Conservation (phyloP, 2,329 filamentous ascomycete genomes). For the Rutstroemia sp. region DNA sequence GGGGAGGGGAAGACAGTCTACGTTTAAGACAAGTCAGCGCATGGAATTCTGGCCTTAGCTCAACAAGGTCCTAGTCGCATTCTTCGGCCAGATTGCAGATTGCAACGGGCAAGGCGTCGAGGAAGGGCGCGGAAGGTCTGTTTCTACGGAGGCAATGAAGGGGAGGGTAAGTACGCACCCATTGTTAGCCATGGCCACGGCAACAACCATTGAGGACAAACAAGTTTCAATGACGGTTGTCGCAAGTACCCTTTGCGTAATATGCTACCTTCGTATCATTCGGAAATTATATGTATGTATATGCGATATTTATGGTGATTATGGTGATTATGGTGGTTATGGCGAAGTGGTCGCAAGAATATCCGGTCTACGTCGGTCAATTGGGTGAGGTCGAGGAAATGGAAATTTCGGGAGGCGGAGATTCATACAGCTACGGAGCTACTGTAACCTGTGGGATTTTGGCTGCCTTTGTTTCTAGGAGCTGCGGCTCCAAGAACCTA, state of each 20-base stretch:
- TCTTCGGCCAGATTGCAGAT: background rate
- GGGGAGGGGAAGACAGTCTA: background rate
- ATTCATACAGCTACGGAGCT: background rate
- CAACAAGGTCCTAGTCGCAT: background rate
- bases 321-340: background rate
- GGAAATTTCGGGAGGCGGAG: background rate
- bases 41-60: background rate
- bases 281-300: background rate
- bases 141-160: background rate
- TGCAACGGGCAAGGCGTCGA: no score
- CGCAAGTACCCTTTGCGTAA: conserved; percentile 5
- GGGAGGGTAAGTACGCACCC: conserved; percentile 21
- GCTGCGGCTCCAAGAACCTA: background rate
- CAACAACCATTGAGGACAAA: conserved; percentile 21
- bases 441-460: background rate
- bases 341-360: background rate
- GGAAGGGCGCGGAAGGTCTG: background rate
- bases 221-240: background rate
- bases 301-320: background rate
- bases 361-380: background rate
- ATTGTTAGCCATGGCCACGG: conserved; percentile 23
- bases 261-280: background rate
- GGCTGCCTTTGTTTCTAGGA: background rate
- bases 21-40: background rate
- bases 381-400: background rate